These are phyloP conservation scores for Hypoxylon sp. DNA, from an alignment of 2,329 filamentous ascomycete genomes.

Conservation along the genomic window DNA sequence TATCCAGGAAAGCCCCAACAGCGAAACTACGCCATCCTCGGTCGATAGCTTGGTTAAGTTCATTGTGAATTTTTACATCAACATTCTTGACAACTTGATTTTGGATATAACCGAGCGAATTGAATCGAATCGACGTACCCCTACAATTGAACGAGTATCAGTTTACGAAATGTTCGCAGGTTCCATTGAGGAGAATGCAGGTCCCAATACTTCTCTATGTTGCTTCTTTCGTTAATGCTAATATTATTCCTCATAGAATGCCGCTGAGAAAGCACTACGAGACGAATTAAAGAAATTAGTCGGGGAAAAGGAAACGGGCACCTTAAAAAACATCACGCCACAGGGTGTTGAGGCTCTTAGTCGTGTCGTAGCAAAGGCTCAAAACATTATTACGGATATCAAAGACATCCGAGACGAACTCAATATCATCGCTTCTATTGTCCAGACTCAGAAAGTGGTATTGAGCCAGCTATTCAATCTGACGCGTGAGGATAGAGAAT, in stretches of 20 bases:
- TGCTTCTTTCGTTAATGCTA: not conserved
- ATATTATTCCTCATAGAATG: not conserved
- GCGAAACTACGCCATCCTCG: constrained; percentile 3
- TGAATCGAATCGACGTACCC: not conserved
- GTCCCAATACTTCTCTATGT: not conserved
- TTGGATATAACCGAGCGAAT: not conserved
- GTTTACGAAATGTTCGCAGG: constrained; percentile 12
- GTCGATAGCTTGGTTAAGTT: constrained; percentile 11
- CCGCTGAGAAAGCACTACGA: not conserved
- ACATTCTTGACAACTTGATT: constrained; percentile 8
- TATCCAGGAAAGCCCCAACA: not conserved
- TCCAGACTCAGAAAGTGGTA: constrained; percentile 4
- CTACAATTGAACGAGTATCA: not conserved
- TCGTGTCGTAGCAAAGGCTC: not conserved
- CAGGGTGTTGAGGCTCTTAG: not conserved
- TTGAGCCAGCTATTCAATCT: constrained; percentile 1
- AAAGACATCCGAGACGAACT: constrained; percentile 16
- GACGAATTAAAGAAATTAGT: not conserved
- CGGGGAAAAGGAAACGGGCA: not conserved
- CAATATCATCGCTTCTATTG: constrained; percentile 13
- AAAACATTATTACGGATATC: constrained; percentile 6
- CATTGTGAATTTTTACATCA: constrained; percentile 11
- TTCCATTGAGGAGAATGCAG: constrained; percentile 7
- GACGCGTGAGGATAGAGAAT: not conserved
- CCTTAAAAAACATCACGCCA: not conserved